Conservation (phyloP, 306 rosid species). For the Inga oerstediana region DNA sequence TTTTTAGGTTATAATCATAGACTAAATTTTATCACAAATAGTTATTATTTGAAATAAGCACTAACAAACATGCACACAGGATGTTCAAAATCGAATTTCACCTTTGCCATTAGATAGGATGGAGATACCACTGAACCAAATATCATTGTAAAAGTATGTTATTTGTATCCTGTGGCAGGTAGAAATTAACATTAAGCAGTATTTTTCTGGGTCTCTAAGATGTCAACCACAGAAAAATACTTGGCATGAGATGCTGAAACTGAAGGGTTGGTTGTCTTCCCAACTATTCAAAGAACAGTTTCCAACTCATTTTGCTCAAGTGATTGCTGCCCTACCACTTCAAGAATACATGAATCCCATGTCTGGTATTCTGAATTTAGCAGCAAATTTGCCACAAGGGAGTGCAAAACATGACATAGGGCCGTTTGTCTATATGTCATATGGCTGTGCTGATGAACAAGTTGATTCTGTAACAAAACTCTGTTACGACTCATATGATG, state of each 20-base stretch:
- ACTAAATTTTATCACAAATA: not conserved
- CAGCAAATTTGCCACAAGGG: conserved; percentile 75
- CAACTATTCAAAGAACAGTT: conserved; percentile 84
- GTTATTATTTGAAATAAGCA: conserved; percentile 22
- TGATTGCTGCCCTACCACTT: conserved; percentile 77
- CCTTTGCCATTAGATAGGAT: not conserved
- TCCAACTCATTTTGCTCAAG: conserved; percentile 84
- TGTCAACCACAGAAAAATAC: conserved; percentile 54
- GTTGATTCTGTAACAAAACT: conserved; percentile 75
- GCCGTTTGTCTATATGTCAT: conserved; percentile 82
- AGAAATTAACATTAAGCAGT: conserved; percentile 87
- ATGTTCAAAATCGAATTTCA: not conserved
- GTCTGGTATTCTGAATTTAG: conserved; percentile 87
- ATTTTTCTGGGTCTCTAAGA: conserved; percentile 80
- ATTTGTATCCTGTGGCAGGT: conserved; percentile 62
- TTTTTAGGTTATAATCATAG: not conserved
- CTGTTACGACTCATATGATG: conserved; percentile 76
- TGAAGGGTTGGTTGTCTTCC: conserved; percentile 94
- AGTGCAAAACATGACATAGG: conserved; percentile 78
- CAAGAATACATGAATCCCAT: conserved; percentile 91
- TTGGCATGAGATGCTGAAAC: conserved; percentile 72
- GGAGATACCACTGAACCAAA: conserved; percentile 10
- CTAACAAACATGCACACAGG: not conserved
- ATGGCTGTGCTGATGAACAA: conserved; percentile 69
- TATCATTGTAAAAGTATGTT: conserved; percentile 20